Evolutionary conservation across 75 land plant species (phyloP).

Genomic region (Selaginella tamariscina): DNA sequence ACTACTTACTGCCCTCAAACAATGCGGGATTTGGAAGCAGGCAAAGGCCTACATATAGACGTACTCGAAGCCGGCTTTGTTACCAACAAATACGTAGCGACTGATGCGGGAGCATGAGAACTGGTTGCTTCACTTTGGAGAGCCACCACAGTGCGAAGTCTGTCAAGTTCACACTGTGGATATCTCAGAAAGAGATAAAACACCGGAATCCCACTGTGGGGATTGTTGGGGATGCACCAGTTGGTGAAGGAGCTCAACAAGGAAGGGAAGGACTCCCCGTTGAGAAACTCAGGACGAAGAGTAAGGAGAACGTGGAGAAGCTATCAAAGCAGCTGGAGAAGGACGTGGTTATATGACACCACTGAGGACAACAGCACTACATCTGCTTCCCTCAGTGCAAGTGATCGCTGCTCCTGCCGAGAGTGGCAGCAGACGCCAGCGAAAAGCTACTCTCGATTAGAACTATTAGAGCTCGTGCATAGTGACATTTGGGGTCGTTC

Average conservation of each 20-base stretch:
- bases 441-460: too few relatives aligned
- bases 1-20: too few relatives aligned
- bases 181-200: slow-evolving; percentile 61
- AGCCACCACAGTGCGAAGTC: slow-evolving; percentile 67
- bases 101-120: slow-evolving; percentile 91
- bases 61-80: too few relatives aligned
- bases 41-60: too few relatives aligned
- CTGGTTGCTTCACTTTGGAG: slow-evolving; percentile 95
- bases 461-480: too few relatives aligned
- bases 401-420: too few relatives aligned
- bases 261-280: slow-evolving; percentile 80
- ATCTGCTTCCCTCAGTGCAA: too few relatives aligned
- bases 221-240: slow-evolving; percentile 70
- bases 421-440: too few relatives aligned
- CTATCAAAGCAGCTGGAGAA: slow-evolving; percentile 55
- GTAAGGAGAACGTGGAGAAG: slow-evolving; percentile 58
- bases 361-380: slow-evolving; percentile 78
- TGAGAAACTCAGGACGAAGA: slow-evolving; percentile 45
- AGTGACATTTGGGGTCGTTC: too few relatives aligned
- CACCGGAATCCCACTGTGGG: slow-evolving; percentile 66
- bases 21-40: too few relatives aligned
- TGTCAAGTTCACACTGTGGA: slow-evolving; percentile 82
- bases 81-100: too few relatives aligned
- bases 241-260: slow-evolving; percentile 39
- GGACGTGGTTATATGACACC: slow-evolving; percentile 87